These are phyloP conservation scores for Raphanus raphanistrum DNA, from an alignment of 345 rosid genomes.

Conservation along the genomic window DNA sequence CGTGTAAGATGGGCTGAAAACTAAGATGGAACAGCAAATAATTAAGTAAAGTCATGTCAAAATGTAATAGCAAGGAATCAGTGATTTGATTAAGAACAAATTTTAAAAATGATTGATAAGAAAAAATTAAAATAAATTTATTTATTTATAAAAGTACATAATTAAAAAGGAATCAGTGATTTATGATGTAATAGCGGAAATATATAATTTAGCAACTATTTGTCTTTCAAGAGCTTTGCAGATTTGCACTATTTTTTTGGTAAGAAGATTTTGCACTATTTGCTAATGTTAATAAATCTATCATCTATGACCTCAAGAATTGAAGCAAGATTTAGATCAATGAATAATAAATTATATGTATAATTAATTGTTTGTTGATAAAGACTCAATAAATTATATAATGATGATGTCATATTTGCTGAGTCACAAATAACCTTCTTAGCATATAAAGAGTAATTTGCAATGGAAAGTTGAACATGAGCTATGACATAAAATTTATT, in stretches of 20 bases:
- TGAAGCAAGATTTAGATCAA: no score
- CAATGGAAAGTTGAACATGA: background rate
- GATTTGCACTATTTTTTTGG: background rate
- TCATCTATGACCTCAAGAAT: background rate
- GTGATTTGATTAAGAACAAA: background rate
- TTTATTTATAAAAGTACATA: no score
- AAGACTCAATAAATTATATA: background rate
- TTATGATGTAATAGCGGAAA: background rate
- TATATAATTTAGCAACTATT: background rate
- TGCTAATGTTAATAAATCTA: background rate
- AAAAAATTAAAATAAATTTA: no score
- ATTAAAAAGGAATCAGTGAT: no score
- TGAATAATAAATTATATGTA: no score
- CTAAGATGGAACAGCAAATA: background rate
- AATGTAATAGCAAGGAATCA: no score
- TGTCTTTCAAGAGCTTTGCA: background rate
- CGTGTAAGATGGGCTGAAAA: background rate
- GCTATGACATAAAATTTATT: background rate
- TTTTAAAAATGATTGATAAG: background rate
- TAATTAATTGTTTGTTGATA: no score
- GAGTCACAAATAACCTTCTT: background rate
- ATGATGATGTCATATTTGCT: background rate
- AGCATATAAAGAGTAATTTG: background rate
- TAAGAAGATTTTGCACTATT: no score
- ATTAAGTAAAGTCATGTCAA: background rate